Conservation (phyloP, 768 basidiomycete species). For the Serendipita sp. region DNA sequence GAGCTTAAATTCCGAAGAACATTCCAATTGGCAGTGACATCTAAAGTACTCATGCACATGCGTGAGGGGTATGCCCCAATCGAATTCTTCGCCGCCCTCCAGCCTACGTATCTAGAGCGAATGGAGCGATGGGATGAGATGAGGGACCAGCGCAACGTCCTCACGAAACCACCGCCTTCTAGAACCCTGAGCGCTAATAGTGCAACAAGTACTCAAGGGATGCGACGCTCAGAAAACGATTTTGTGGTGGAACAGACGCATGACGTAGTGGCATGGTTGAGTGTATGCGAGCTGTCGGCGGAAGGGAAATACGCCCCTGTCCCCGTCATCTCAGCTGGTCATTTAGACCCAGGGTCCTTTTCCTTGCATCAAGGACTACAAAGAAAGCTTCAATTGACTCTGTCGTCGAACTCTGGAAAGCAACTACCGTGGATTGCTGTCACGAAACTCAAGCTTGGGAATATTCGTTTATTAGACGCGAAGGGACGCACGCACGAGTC, state of each 20-base stretch:
- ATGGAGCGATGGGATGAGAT: slow-evolving; percentile 89
- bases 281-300: slow-evolving; percentile 71
- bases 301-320: slow-evolving; percentile 74
- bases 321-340: slow-evolving; percentile 53
- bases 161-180: slow-evolving; percentile 2
- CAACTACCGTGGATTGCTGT: slow-evolving; percentile 80
- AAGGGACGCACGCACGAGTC: slow-evolving; percentile 73
- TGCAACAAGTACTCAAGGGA: slow-evolving; percentile 30
- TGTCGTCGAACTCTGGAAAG: slow-evolving; percentile 77
- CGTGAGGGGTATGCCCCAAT: slow-evolving; percentile 66
- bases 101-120: slow-evolving; percentile 70
- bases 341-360: slow-evolving; percentile 71
- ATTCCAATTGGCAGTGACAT: slow-evolving; percentile 60
- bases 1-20: slow-evolving; percentile 71
- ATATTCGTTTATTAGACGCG: slow-evolving; percentile 68
- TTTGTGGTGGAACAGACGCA: slow-evolving; percentile 77
- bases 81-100: slow-evolving; percentile 76
- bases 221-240: slow-evolving; percentile 87
- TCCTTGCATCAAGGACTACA: slow-evolving; percentile 88
- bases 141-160: slow-evolving; percentile 48
- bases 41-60: slow-evolving; percentile 56
- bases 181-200: neutral
- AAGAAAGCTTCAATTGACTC: slow-evolving; percentile 53
- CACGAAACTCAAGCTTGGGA: slow-evolving; percentile 58
- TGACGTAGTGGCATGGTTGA: slow-evolving; percentile 78